Percentiles rank a stretch among this genome's conserved stretches.
Conservation (phyloP, 2,329 filamentous ascomycete genomes). For the Bimuria novae-zelandiae region DNA sequence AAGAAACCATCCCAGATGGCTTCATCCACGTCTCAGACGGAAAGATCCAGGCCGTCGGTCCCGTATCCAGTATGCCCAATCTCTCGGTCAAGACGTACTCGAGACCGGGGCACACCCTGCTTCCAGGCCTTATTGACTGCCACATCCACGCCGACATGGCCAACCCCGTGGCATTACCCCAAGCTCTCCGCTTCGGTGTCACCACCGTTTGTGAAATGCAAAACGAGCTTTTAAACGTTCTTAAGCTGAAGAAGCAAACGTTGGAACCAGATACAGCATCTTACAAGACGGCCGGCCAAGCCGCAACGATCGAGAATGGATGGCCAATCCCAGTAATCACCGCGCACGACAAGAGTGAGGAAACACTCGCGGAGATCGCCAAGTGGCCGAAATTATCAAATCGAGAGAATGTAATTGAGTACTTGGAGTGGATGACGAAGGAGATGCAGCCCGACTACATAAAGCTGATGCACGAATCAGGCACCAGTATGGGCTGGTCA, state of each 20-base stretch:
- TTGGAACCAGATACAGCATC: conserved; percentile 48
- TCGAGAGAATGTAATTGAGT: conserved; percentile 48
- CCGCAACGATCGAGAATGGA: conserved; percentile 57
- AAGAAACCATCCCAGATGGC: conserved; percentile 47
- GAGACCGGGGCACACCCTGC: conserved; percentile 52
- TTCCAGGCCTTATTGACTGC: conserved; percentile 58
- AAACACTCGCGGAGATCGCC: conserved; percentile 47
- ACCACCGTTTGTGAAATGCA: conserved; percentile 60
- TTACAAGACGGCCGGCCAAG: conserved; percentile 55
- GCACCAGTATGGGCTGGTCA: conserved; percentile 44
- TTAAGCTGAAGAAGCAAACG: conserved; percentile 34
- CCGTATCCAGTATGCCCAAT: conserved; percentile 19
- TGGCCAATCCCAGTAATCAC: conserved; percentile 55
- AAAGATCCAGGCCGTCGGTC: conserved; percentile 45
- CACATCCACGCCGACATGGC: conserved; percentile 55
- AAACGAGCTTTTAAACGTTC: conserved; percentile 37
- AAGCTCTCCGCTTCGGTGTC: conserved; percentile 55
- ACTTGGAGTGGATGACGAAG: conserved; percentile 46
- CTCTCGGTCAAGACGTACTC: conserved; percentile 40
- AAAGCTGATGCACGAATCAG: conserved; percentile 58
- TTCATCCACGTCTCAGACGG: conserved; percentile 50
- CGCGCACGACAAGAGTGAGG: conserved; percentile 43
- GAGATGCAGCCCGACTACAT: conserved; percentile 54
- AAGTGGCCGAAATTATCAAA: conserved; percentile 55
- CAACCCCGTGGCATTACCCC: conserved; percentile 46